Evolutionary conservation across 169 alveolate genomes (phyloP).

Genomic region (Besnoitia besnoiti): DNA sequence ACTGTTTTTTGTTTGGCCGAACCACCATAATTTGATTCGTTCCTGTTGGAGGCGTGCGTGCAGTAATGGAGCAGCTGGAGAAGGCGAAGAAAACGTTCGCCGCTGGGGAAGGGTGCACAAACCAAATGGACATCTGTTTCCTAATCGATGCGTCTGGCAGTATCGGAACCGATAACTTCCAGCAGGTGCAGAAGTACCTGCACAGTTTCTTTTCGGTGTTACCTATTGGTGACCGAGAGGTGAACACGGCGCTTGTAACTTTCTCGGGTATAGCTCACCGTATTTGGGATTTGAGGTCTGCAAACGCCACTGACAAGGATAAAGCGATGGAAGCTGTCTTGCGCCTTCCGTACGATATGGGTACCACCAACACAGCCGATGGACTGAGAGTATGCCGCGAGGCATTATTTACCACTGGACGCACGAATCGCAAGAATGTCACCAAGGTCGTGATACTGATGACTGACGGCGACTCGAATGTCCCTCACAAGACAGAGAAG

Average conservation of each 20-base stretch:
- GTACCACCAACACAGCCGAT: constrained; percentile 39
- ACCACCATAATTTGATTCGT: no score
- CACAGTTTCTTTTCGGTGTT: not conserved
- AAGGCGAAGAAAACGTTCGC: not conserved
- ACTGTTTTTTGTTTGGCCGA: no score
- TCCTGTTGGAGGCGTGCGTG: not conserved
- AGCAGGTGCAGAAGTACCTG: constrained; percentile 34
- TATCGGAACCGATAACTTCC: constrained; percentile 24
- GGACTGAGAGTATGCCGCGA: not conserved
- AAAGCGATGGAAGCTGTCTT: not conserved
- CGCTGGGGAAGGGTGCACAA: constrained; percentile 48
- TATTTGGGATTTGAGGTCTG: constrained; percentile 33
- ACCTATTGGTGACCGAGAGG: constrained; percentile 44
- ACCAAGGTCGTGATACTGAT: constrained; percentile 50
- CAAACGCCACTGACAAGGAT: not conserved
- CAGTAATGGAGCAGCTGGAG: not conserved
- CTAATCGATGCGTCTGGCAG: constrained; percentile 61
- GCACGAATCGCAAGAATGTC: constrained; percentile 7
- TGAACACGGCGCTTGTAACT: constrained; percentile 21
- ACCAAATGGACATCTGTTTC: constrained; percentile 21
- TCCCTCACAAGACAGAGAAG: not conserved
- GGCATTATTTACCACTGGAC: not conserved
- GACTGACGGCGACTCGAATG: constrained; percentile 57
- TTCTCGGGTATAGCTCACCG: not conserved
- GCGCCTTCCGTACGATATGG: not conserved